Base-by-base conservation (phyloP, 805 yeast genomes). In the Cyberlindnera mississippiensis region DNA sequence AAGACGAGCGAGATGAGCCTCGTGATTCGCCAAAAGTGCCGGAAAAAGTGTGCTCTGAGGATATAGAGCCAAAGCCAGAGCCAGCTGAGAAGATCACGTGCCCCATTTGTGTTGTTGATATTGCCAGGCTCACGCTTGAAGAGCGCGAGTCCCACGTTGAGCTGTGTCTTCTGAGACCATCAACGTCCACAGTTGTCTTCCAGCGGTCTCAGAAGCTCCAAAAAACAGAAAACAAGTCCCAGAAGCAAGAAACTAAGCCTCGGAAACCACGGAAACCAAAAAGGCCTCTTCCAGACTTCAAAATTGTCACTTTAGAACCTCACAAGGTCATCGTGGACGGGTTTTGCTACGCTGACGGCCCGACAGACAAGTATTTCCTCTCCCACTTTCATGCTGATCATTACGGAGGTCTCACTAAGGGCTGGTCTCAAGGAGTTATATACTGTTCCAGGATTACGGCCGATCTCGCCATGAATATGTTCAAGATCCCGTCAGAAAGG, bases 331-430 rank as follows among this genome's bases (percentile, higher is more conserved):
- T 81, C 0, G 86, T 84, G 19, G 93, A 84, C 63, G 89, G 89
- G 77, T 84, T 61, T 64, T 72, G 55, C 50, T 66, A 69, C 8
- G 68, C 73, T 0, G 68, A 75, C 46, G 66, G 64, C 0, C 57
- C 62, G 1, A 73, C 83, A 6, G 46, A 61, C 2, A 68, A 70
- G 33, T 85, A 84, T 60, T 76, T 83, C 48, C 62, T 85, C 19
- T 74, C 88, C 0, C 99, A 93, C 65, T 91, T 85, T 66, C 99
- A 93, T 61, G 69, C 96, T 0, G 99, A 93, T 59, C 99, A 93
- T 59, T 93, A 93, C 57, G 88, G 87, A 4, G 98, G 99, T 0
- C 63, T 93, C 13, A 64, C 80, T 3, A 85, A 84, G 53, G 68
- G 72, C 17, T 93, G 98, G 98, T 62, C 72, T 35, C 73, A 75